Evolutionary conservation across 1,284 basidiomycete genomes (phyloP).

Genomic region (Acaromyces ingoldii): DNA sequence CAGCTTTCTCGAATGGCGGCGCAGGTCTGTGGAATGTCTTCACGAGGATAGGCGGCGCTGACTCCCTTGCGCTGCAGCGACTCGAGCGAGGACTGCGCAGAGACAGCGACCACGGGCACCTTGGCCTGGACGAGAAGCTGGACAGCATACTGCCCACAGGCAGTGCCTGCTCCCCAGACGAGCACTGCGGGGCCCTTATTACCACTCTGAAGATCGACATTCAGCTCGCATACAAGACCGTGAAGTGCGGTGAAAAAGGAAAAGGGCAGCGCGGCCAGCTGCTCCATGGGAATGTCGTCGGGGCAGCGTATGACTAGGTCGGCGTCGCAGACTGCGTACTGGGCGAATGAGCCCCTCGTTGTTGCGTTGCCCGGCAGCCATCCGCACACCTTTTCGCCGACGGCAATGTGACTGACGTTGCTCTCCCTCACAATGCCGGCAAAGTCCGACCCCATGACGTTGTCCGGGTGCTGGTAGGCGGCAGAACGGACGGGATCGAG

Average conservation of each 20-base stretch:
- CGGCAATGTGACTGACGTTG: background rate
- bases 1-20: background rate
- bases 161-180: background rate
- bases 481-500: background rate
- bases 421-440: background rate
- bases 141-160: background rate
- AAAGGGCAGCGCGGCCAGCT: background rate
- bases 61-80: background rate
- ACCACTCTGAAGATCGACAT: background rate
- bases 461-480: background rate
- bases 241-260: background rate
- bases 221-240: background rate
- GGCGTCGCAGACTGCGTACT: background rate
- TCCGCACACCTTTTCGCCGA: background rate
- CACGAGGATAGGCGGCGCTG: background rate
- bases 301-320: background rate
- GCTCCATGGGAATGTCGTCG: background rate
- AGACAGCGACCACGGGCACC: background rate
- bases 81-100: background rate
- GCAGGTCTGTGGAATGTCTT: background rate
- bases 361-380: background rate
- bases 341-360: background rate
- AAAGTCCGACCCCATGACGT: background rate
- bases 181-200: background rate
- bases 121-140: background rate